Evolutionary conservation across 2,329 filamentous ascomycete genomes (phyloP).

Genomic region (Xylaria multiplex): DNA sequence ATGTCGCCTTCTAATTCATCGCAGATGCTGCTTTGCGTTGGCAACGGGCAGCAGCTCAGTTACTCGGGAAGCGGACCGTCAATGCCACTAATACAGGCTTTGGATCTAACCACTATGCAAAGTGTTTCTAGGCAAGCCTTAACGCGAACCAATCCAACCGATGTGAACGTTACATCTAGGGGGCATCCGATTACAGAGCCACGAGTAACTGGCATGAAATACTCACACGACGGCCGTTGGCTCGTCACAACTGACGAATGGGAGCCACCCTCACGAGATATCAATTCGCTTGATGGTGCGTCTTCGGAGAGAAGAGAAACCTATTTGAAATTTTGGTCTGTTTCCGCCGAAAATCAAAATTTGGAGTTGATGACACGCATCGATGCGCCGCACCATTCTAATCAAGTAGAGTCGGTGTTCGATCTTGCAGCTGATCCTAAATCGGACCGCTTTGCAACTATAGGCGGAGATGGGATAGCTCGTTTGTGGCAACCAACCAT

Average conservation of each 20-base stretch:
- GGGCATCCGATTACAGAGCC: slow-evolving; percentile 80
- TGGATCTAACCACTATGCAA: slow-evolving; percentile 81
- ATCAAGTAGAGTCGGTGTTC: slow-evolving; percentile 69
- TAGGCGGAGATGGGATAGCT: slow-evolving; percentile 82
- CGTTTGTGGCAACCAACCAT: slow-evolving; percentile 83
- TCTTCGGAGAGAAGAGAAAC: slow-evolving; percentile 71
- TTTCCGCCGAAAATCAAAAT: slow-evolving; percentile 63
- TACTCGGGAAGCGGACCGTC: slow-evolving; percentile 61
- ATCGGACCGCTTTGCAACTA: slow-evolving; percentile 79
- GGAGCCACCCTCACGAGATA: slow-evolving; percentile 77
- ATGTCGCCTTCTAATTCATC: slow-evolving; percentile 71
- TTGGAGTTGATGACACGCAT: slow-evolving; percentile 86
- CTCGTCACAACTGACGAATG: slow-evolving; percentile 93
- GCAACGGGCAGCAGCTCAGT: slow-evolving; percentile 67
- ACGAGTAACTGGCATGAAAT: slow-evolving; percentile 76
- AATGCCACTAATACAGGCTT: slow-evolving; percentile 77
- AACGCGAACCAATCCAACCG: slow-evolving; percentile 86
- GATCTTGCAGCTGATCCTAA: slow-evolving; percentile 77
- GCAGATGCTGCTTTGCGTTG: slow-evolving; percentile 74
- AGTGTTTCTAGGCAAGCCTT: slow-evolving; percentile 89
- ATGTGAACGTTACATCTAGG: slow-evolving; percentile 78
- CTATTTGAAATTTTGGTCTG: slow-evolving; percentile 89
- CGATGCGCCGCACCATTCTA: slow-evolving; percentile 79
- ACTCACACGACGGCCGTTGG: slow-evolving; percentile 86
- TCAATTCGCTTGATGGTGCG: slow-evolving; percentile 64